A percentile compares a stretch with the other conserved stretches of the same genome.
phyloP scores from a whole-genome alignment of 2,329 filamentous ascomycete genomes.

The Daldinia eschscholtzii region DNA sequence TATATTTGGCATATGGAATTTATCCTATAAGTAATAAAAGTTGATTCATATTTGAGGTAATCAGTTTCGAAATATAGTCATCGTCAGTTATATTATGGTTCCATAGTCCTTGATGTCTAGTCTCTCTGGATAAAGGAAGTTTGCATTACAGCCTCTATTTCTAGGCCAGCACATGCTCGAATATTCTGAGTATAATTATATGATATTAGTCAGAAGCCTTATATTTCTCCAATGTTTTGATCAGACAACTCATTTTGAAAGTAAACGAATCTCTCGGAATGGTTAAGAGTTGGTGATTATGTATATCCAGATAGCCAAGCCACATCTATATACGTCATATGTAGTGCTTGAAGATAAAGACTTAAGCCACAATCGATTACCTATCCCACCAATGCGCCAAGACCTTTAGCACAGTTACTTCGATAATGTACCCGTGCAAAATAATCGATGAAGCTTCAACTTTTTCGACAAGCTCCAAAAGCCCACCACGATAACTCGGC shows the following conservation, averaged over 20 bases:
- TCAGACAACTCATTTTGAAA: not conserved
- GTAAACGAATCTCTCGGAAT: not conserved
- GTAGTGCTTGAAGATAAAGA: not conserved
- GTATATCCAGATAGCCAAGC: not conserved
- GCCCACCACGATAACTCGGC: not conserved
- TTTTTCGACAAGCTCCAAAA: conserved; percentile 30
- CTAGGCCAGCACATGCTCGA: conserved; percentile 9
- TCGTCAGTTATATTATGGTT: not conserved
- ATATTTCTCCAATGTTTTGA: not conserved
- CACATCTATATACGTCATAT: conserved; percentile 18
- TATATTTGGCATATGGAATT: conserved; percentile 13
- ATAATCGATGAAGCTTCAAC: conserved; percentile 38
- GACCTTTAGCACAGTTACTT: conserved; percentile 17
- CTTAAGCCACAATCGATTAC: conserved; percentile 13
- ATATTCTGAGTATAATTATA: not conserved
- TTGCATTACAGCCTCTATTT: conserved; percentile 12
- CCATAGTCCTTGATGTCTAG: conserved; percentile 17
- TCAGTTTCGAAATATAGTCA: not conserved
- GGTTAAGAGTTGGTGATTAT: not conserved
- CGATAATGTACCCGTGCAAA: conserved; percentile 12
- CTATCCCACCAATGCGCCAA: conserved; percentile 16
- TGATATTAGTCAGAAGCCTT: not conserved
- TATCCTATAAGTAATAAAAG: not conserved
- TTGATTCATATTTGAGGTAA: not conserved
- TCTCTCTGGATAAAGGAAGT: conserved; percentile 1